Conservation (phyloP, 495 filamentous ascomycete species). For the Xylaria sp. region DNA sequence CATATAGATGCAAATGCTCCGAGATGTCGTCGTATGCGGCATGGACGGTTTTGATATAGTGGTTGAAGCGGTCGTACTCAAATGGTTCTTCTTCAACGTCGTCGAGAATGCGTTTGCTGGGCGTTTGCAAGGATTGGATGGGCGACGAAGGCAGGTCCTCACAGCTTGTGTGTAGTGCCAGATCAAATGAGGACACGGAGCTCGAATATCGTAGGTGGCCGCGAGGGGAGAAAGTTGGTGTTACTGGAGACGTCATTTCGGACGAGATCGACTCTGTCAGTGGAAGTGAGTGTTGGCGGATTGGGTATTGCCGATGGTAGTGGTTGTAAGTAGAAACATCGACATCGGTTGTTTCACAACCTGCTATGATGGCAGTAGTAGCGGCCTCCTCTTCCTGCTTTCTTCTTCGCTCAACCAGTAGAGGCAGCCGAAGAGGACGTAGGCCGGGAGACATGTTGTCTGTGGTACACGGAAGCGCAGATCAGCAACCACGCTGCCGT, state of each 20-base stretch:
- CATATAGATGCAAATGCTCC: constrained; percentile 47
- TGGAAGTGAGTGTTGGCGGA: constrained; percentile 34
- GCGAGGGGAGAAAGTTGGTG: constrained; percentile 65
- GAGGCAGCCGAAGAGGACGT: constrained; percentile 57
- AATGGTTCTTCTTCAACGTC: constrained; percentile 63
- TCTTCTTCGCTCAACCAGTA: constrained; percentile 59
- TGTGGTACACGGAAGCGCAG: constrained; percentile 15
- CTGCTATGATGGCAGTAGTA: constrained; percentile 24
- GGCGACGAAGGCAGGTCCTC: constrained; percentile 56
- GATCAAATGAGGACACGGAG: constrained; percentile 59
- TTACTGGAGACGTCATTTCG: constrained; percentile 63
- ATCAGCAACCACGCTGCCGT: constrained; percentile 26
- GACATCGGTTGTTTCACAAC: constrained; percentile 4
- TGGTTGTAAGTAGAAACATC: constrained; percentile 10
- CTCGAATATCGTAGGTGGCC: constrained; percentile 63
- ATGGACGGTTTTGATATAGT: constrained; percentile 49
- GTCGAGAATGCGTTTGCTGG: constrained; percentile 58
- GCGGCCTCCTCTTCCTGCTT: constrained; percentile 46
- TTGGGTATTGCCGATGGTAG: constrained; percentile 9
- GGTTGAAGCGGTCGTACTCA: constrained; percentile 63
- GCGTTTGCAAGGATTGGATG: constrained; percentile 44
- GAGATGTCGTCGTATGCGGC: constrained; percentile 13
- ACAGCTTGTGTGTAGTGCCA: constrained; percentile 42
- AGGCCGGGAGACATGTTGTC: constrained; percentile 57
- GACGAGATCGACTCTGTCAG: constrained; percentile 61